Evolutionary conservation across 345 rosid genomes (phyloP).

Genomic region (Noccaea caerulescens): DNA sequence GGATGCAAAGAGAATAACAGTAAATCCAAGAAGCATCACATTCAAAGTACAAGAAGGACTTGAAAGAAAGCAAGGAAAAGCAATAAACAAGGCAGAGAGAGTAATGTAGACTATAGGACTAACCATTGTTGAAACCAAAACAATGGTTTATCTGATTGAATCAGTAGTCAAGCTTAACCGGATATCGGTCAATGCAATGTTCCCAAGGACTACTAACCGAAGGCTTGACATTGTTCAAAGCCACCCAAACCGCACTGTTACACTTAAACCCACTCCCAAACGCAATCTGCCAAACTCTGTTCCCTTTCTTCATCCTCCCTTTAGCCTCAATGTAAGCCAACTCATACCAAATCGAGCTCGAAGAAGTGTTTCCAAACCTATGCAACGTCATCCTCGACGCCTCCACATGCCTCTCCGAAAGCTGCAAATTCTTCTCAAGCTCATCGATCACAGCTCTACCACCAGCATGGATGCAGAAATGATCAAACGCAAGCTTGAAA

Average conservation of each 20-base stretch:
- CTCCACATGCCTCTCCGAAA: constrained; percentile 65
- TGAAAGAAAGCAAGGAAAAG: background rate
- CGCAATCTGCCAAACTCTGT: constrained; percentile 81
- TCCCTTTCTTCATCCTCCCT: constrained; percentile 80
- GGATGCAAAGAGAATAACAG: background rate
- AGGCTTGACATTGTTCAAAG: constrained; percentile 57
- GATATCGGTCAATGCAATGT: constrained; percentile 72
- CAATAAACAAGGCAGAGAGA: constrained; percentile 26
- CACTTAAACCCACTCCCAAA: constrained; percentile 58
- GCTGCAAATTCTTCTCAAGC: constrained; percentile 94
- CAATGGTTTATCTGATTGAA: constrained; percentile 24
- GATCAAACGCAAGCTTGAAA: constrained; percentile 90
- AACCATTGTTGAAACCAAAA: constrained; percentile 23
- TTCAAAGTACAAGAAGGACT: constrained; percentile 7
- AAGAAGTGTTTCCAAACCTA: constrained; percentile 45
- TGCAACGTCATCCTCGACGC: constrained; percentile 91
- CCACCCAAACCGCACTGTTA: constrained; percentile 87
- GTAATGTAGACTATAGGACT: constrained; percentile 31
- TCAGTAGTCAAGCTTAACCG: constrained; percentile 58
- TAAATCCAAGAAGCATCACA: no score
- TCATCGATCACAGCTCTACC: constrained; percentile 94
- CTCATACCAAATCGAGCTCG: constrained; percentile 94
- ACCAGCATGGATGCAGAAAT: constrained; percentile 44
- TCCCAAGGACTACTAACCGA: constrained; percentile 73
- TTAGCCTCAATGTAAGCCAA: constrained; percentile 82